A percentile compares a stretch with the other conserved stretches of the same genome.
Evolutionary conservation across 768 basidiomycete genomes (phyloP).

Genomic region (Gyrodon lividus): DNA sequence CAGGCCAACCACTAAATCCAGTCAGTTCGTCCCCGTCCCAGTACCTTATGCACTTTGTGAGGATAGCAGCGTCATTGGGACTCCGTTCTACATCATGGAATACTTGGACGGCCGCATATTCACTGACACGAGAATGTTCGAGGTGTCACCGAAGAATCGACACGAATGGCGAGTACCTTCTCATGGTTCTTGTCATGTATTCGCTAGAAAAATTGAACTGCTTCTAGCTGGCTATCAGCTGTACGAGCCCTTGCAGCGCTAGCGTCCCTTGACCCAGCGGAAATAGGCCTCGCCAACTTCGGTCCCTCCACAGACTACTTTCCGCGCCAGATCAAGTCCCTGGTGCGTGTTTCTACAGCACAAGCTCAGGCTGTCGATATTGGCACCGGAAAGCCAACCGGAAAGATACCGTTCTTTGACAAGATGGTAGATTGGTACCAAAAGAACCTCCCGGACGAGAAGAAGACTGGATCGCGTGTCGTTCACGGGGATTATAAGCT

Average conservation of each 20-base stretch:
- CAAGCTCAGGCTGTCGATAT: constrained; percentile 71
- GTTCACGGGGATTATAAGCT: constrained; percentile 98
- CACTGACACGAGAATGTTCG: constrained; percentile 76
- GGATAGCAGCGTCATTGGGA: constrained; percentile 75
- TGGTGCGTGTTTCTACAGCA: constrained; percentile 75
- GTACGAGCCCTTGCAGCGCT: constrained; percentile 69
- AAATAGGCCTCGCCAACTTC: constrained; percentile 67
- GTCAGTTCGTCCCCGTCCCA: constrained; percentile 76
- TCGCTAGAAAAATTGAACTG: background rate
- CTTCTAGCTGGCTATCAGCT: constrained; percentile 72
- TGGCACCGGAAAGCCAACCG: constrained; percentile 57
- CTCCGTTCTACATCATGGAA: constrained; percentile 96
- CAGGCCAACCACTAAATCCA: constrained; percentile 45
- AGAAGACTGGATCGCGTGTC: constrained; percentile 71
- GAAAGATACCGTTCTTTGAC: constrained; percentile 73
- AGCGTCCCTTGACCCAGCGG: constrained; percentile 58
- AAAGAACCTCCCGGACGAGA: constrained; percentile 73
- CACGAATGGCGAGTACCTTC: constrained; percentile 60
- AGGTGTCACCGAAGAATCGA: constrained; percentile 59
- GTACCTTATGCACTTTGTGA: constrained; percentile 82
- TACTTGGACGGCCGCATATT: constrained; percentile 94
- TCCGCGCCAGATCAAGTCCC: constrained; percentile 88
- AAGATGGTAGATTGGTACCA: constrained; percentile 78
- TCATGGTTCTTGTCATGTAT: background rate
- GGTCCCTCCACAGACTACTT: constrained; percentile 82